phyloP scores from a whole-genome alignment of 192 early-diverging fungal genomes.

The Thamnidium elegans region DNA sequence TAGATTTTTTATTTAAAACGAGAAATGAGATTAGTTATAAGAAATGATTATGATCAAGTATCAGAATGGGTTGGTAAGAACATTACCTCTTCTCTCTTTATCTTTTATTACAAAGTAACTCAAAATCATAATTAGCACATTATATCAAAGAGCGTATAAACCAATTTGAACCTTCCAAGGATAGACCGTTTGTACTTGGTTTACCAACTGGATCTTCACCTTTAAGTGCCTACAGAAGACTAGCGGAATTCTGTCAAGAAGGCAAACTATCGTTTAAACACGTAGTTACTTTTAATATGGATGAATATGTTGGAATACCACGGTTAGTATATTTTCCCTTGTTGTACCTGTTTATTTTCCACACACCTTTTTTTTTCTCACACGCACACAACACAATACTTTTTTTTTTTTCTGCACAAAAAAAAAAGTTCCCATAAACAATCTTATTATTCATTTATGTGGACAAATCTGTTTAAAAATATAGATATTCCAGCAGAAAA shows the following conservation, averaged over 20 bases:
- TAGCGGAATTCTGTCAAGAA: constrained; percentile 64
- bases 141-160: constrained; percentile 81
- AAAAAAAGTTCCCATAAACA: constrained; percentile 37
- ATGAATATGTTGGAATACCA: constrained; percentile 83
- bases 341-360: not conserved
- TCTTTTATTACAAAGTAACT: not conserved
- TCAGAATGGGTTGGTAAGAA: constrained; percentile 18
- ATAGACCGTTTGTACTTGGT: constrained; percentile 83
- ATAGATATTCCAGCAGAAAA: constrained; percentile 62
- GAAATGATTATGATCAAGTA: constrained; percentile 21
- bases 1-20: not conserved
- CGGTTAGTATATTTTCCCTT: constrained; percentile 48
- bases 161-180: constrained; percentile 69
- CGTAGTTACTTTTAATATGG: constrained; percentile 89
- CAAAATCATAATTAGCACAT: constrained; percentile 44
- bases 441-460: constrained; percentile 89
- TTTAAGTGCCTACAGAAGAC: constrained; percentile 71
- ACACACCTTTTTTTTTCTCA: constrained; percentile 44
- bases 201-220: constrained; percentile 85
- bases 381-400: not conserved
- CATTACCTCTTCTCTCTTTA: not conserved
- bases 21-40: constrained; percentile 16
- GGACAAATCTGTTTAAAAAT: constrained; percentile 80
- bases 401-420: not conserved
- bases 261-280: constrained; percentile 75